Evolutionary conservation across 1,284 basidiomycete genomes (phyloP).

Genomic region (Leccinum subspadiceum): DNA sequence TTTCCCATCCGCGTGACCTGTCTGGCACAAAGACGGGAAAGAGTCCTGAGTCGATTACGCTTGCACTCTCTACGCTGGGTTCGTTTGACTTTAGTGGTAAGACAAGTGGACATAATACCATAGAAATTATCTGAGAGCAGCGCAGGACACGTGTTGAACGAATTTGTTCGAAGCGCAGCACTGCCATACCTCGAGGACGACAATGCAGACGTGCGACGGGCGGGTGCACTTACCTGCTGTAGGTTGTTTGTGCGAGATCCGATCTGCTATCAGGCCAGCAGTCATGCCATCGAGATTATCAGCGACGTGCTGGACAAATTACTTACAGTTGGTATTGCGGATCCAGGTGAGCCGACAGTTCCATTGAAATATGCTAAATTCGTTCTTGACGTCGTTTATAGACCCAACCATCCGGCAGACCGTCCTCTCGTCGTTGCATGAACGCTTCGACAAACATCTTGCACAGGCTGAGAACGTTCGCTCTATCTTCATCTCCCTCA

Average conservation of each 20-base stretch:
- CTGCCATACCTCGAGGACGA: conserved; percentile 96
- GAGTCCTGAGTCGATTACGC: conserved; percentile 74
- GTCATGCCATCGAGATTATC: conserved; percentile 96
- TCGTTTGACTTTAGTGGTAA: conserved; percentile 92
- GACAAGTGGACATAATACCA: conserved; percentile 16
- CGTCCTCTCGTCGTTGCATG: conserved; percentile 86
- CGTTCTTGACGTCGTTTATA: conserved; percentile 30
- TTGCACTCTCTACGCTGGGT: conserved; percentile 88
- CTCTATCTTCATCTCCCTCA: conserved; percentile 95
- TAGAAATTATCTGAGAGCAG: conserved; percentile 14
- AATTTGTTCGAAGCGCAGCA: conserved; percentile 92
- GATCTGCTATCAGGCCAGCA: conserved; percentile 95
- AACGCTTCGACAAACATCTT: conserved; percentile 97
- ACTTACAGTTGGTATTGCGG: conserved; percentile 94
- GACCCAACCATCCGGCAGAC: conserved; percentile 85
- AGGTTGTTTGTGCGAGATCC: conserved; percentile 92
- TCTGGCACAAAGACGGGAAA: conserved; percentile 51
- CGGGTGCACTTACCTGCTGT: conserved; percentile 93
- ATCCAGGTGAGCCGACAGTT: conserved; percentile 71
- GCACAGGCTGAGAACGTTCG: conserved; percentile 98
- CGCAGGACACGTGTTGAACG: conserved; percentile 88
- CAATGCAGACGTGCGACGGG: conserved; percentile 82
- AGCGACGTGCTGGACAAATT: conserved; percentile 98
- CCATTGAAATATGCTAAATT: not conserved
- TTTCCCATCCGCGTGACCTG: conserved; percentile 55